Conservation (phyloP, 805 yeast species). For the Pichia membranifaciens region DNA sequence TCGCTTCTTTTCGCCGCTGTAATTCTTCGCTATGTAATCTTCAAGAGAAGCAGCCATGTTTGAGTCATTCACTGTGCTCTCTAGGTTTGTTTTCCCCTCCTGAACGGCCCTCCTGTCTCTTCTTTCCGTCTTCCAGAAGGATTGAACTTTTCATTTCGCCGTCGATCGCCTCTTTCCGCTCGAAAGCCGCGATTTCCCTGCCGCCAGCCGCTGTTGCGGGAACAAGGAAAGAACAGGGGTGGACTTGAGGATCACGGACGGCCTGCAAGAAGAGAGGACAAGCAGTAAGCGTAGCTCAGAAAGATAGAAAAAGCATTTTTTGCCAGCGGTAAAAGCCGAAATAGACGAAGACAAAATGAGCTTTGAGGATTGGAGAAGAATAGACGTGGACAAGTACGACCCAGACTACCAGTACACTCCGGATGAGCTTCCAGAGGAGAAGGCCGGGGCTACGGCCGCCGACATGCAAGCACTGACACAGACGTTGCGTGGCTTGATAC, state of each 20-base stretch:
- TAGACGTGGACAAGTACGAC: slow-evolving; percentile 87
- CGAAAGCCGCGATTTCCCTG: not conserved
- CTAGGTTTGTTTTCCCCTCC: not conserved
- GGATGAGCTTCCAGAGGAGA: slow-evolving; percentile 30
- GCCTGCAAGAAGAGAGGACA: no score
- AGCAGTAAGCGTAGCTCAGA: no score
- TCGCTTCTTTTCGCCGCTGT: slow-evolving; percentile 4
- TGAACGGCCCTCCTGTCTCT: not conserved
- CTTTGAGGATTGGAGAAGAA: slow-evolving; percentile 86
- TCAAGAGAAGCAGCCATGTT: slow-evolving; percentile 8
- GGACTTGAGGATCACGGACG: no score
- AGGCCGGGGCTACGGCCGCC: slow-evolving; percentile 40
- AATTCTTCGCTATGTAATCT: slow-evolving; percentile 13
- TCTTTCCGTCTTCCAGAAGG: not conserved
- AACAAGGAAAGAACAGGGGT: no score
- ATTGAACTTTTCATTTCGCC: not conserved
- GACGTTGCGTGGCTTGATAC: slow-evolving; percentile 54
- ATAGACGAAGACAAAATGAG: slow-evolving; percentile 2
- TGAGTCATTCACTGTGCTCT: no score
- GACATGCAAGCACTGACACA: slow-evolving; percentile 52
- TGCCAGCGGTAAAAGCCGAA: no score
- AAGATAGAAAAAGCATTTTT: not conserved
- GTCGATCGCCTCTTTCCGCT: slow-evolving; percentile 5
- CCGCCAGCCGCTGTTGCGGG: no score
- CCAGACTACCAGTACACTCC: slow-evolving; percentile 53